These are phyloP conservation scores for Apocynum venetum DNA, from an alignment of 257 asterid species.

Conservation along the genomic window DNA sequence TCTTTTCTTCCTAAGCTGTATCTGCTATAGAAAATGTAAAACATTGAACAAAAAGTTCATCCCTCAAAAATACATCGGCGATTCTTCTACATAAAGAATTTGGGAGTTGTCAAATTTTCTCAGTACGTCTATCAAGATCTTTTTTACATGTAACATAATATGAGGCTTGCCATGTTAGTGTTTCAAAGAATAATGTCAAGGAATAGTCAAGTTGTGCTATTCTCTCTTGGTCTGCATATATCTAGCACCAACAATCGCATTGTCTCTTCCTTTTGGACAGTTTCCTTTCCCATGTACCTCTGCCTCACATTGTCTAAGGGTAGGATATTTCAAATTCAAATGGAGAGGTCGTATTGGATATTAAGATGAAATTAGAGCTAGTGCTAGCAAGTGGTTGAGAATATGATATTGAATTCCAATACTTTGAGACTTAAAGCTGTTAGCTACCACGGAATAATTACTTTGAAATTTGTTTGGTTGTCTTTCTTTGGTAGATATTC, in stretches of 20 bases:
- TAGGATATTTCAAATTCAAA: background rate
- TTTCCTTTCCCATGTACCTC: background rate
- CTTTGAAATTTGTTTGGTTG: background rate
- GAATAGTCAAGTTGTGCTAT: background rate
- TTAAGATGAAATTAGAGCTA: background rate
- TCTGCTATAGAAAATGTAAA: too few species aligned
- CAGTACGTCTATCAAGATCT: background rate
- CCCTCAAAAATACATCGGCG: background rate
- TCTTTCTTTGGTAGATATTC: background rate
- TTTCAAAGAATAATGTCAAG: background rate
- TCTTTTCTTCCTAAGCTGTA: background rate
- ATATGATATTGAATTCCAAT: too few species aligned
- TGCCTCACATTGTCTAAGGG: background rate
- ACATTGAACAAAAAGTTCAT: too few species aligned
- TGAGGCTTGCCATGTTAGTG: background rate
- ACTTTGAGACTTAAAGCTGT: too few species aligned
- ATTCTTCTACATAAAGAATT: background rate
- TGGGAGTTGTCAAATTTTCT: background rate
- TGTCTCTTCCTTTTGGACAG: too few species aligned
- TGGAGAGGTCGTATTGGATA: background rate
- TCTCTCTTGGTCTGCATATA: background rate
- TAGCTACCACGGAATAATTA: too few species aligned
- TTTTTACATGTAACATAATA: background rate
- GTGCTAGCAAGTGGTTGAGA: background rate
- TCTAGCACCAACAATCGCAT: background rate